Evolutionary conservation across 2,329 filamentous ascomycete species (phyloP).

Genomic region (Penicillium palitans): DNA sequence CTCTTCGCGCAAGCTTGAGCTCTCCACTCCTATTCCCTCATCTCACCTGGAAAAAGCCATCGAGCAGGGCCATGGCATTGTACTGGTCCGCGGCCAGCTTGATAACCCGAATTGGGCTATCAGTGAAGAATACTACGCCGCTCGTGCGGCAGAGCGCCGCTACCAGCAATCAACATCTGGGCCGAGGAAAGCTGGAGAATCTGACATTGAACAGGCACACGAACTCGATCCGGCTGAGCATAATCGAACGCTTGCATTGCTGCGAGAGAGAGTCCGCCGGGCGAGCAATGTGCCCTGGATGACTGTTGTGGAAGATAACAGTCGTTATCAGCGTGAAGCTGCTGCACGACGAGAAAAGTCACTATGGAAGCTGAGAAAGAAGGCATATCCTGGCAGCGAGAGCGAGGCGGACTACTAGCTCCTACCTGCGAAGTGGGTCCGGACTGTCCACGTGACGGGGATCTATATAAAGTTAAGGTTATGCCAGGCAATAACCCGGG

Average conservation of each 20-base stretch:
- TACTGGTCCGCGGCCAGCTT: slow-evolving; percentile 51
- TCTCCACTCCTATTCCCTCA: slow-evolving; percentile 51
- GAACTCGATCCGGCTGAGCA: slow-evolving; percentile 17
- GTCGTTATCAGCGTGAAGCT: slow-evolving; percentile 30
- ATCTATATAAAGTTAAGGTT: too few relatives aligned
- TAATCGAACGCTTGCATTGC: slow-evolving; percentile 24
- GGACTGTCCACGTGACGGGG: too few relatives aligned
- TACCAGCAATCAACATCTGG: slow-evolving; percentile 29
- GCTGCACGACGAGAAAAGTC: slow-evolving; percentile 31
- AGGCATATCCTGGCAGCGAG: slow-evolving; percentile 40
- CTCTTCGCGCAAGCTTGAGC: slow-evolving; percentile 42
- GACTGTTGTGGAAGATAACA: slow-evolving; percentile 39
- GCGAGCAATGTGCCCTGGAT: slow-evolving; percentile 46
- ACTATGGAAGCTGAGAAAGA: slow-evolving; percentile 44
- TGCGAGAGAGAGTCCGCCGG: slow-evolving; percentile 38
- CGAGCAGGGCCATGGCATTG: slow-evolving; percentile 41
- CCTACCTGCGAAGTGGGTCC: too few relatives aligned
- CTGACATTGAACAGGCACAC: background rate
- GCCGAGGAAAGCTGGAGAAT: slow-evolving; percentile 20
- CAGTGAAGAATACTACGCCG: slow-evolving; percentile 45
- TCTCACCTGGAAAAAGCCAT: slow-evolving; percentile 33
- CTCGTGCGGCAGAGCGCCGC: slow-evolving; percentile 38
- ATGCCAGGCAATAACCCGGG: too few relatives aligned
- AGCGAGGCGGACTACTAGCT: slow-evolving; percentile 39
- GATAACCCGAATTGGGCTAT: slow-evolving; percentile 50